Base-by-base conservation (phyloP, 2,329 filamentous ascomycete genomes). In the Fusarium floridanum region DNA sequence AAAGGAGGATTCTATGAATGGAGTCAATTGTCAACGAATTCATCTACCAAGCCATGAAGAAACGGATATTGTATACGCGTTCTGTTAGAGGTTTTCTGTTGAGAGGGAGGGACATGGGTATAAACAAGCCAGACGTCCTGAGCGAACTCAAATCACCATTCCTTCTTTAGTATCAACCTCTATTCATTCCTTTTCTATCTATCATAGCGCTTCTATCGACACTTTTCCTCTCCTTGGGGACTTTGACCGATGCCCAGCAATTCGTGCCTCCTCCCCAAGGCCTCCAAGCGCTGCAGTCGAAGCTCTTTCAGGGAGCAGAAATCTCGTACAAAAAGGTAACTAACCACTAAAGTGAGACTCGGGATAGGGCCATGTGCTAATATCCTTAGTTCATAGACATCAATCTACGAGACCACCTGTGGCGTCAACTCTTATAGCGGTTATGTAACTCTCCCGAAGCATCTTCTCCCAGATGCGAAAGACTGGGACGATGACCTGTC, bases 401-500 rank as follows among this genome's bases (percentile, higher is more conserved):
- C 41, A 7, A 67, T 79, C 5, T 79, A 77, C 48, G 77, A 79
- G 64, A 78, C 77, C 5, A 78, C 76, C 0, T 48, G 73, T 5
- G 75, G 71, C 0, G 72, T 78, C 17, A 72, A 69, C 14, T 67
- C 74, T 5, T 79, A 78, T 45, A 73, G 69, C 16, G 78, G 78
- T 12, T 79, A 78, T 29, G 68, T 79, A 5, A 72, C 67, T 1
- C 56, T 79, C 1, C 77, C 78, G 1, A 75, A 69, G 36, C 29
- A 69, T 20, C 60, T 77, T 5, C 71, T 80, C 6, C 81, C 85
- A 5, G 80, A 77, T n/a, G 73, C 71, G 4, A 22, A 29, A 41
- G 64, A 60, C 11, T 76, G 72, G 72, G 53, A 72, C 14, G 66
- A 76, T 11, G 48, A 68, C 2, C 36, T 70, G 27, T 55, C 62